Evolutionary conservation across 768 basidiomycete genomes (phyloP).

Genomic region (Kwoniella dejecticola): DNA sequence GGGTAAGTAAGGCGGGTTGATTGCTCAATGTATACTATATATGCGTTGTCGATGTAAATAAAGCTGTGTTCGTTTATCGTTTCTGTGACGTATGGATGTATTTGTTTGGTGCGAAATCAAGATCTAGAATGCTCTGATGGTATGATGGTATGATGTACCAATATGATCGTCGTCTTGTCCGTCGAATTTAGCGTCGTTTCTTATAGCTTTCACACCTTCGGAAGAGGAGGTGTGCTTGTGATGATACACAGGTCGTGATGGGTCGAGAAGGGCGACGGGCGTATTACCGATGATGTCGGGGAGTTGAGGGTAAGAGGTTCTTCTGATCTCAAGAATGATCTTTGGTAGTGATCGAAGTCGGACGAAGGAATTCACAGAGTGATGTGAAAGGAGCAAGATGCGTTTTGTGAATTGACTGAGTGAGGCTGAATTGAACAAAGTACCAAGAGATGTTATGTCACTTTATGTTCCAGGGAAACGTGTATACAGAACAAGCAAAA

Average conservation of each 20-base stretch:
- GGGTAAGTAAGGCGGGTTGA: not conserved
- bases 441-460: not conserved
- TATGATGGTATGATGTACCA: too few species aligned
- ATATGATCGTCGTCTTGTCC: too few species aligned
- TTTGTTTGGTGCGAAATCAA: not conserved
- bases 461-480: conserved; percentile 12
- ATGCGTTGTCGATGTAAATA: not conserved
- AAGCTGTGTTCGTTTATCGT: not conserved
- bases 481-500: not conserved
- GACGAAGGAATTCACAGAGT: too few species aligned
- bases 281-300: not conserved
- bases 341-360: not conserved
- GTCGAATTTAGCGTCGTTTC: too few species aligned
- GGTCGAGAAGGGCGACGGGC: not conserved
- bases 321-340: not conserved
- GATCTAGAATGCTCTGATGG: not conserved
- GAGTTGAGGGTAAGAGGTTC: not conserved
- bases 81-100: not conserved
- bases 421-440: not conserved
- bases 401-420: not conserved
- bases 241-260: not conserved
- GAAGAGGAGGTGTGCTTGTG: too few species aligned
- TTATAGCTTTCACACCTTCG: too few species aligned
- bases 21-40: not conserved
- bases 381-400: too few species aligned